phyloP scores from a whole-genome alignment of 2,329 filamentous ascomycete genomes.

The Fusarium buharicum region DNA sequence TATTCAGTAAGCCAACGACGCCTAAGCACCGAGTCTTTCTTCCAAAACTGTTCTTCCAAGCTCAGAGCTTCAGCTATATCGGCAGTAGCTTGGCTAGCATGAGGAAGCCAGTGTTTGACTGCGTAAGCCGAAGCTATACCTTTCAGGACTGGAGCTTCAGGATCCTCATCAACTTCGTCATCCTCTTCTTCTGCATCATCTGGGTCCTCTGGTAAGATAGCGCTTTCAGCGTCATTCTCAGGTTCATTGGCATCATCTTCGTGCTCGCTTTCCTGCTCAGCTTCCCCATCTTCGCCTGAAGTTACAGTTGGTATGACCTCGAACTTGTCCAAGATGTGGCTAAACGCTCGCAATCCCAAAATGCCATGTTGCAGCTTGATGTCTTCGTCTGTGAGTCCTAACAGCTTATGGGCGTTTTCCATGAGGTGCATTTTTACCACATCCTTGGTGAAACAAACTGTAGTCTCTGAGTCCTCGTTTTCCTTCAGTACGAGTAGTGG shows the following conservation, averaged over 20 bases:
- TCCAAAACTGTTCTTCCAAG: constrained; percentile 54
- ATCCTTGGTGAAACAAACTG: constrained; percentile 15
- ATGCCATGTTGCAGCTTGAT: constrained; percentile 57
- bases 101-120: constrained; percentile 55
- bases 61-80: constrained; percentile 56
- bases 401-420: constrained; percentile 49
- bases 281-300: constrained; percentile 10
- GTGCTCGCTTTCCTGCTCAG: constrained; percentile 23
- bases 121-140: constrained; percentile 50
- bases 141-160: constrained; percentile 45
- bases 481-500: constrained; percentile 47
- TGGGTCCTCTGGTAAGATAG: constrained; percentile 5
- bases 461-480: constrained; percentile 40
- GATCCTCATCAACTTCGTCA: constrained; percentile 31
- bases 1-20: constrained; percentile 54
- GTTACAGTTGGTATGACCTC: constrained; percentile 37
- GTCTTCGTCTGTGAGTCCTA: constrained; percentile 53
- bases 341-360: constrained; percentile 52
- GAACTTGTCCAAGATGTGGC: constrained; percentile 51
- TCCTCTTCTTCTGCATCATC: constrained; percentile 3
- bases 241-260: constrained; percentile 33
- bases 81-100: constrained; percentile 54
- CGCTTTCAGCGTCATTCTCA: constrained; percentile 2
- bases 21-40: constrained; percentile 49
- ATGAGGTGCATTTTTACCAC: constrained; percentile 55